Evolutionary conservation across 257 asterid genomes (phyloP).

Genomic region (Salvia rosmarinus): DNA sequence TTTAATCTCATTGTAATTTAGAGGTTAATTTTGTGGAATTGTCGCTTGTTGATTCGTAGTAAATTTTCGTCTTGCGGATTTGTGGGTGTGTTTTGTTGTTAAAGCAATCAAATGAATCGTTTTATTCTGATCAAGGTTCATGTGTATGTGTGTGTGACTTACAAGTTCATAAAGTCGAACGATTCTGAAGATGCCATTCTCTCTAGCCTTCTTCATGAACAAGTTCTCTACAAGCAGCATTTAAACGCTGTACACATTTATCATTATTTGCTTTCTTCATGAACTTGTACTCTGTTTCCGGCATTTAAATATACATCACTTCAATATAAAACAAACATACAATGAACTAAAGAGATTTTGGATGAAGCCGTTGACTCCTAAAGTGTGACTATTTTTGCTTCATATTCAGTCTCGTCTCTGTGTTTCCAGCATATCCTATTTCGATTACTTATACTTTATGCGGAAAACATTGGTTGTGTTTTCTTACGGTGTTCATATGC

Average conservation of each 20-base stretch:
- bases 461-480: not conserved
- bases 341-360: not conserved
- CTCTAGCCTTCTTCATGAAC: not conserved
- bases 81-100: not conserved
- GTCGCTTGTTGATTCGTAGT: not conserved
- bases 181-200: not conserved
- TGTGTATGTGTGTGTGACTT: not conserved
- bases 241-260: not conserved
- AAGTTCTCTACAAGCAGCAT: not conserved
- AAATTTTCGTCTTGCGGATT: not conserved
- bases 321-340: not conserved
- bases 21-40: not conserved
- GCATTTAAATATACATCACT: not conserved
- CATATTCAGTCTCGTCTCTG: not conserved
- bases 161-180: not conserved
- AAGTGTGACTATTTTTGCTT: not conserved
- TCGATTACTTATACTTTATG: not conserved
- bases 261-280: not conserved
- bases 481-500: not conserved
- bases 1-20: not conserved
- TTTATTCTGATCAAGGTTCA: not conserved
- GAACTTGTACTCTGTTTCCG: conserved; percentile 2
- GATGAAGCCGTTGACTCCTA: not conserved
- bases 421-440: conserved; percentile 22
- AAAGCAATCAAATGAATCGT: not conserved